Percentiles rank a stretch among this genome's conserved stretches.
These are phyloP conservation scores for Trapa bicornis DNA, from an alignment of 345 rosid species.

Conservation along the genomic window DNA sequence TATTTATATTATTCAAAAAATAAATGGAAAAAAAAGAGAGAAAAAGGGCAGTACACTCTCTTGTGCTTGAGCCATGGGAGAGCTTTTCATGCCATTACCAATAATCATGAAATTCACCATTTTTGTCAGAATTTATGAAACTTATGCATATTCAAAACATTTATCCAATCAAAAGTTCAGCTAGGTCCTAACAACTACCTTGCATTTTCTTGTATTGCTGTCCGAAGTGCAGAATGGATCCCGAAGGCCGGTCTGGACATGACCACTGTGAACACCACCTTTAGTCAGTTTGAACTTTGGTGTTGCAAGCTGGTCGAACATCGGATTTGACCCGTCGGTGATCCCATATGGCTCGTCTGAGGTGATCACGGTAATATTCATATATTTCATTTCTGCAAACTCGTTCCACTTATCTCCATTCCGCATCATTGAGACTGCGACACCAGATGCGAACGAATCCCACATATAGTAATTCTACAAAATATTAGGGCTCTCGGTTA, in stretches of 20 bases:
- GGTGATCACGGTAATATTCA: slow-evolving; percentile 75
- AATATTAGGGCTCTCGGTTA: background rate
- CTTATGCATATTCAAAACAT: no score
- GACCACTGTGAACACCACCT: slow-evolving; percentile 83
- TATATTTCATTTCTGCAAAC: slow-evolving; percentile 74
- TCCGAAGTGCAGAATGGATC: slow-evolving; percentile 54
- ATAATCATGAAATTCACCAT: no score
- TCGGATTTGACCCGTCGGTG: slow-evolving; percentile 69
- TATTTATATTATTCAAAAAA: no score
- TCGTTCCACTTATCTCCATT: slow-evolving; percentile 47
- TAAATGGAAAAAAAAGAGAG: no score
- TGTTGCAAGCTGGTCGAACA: slow-evolving; percentile 38
- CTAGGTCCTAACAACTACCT: slow-evolving; percentile 24
- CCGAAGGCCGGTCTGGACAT: slow-evolving; percentile 55
- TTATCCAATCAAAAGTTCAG: background rate
- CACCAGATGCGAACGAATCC: slow-evolving; percentile 80
- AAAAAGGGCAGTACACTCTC: no score
- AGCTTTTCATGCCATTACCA: no score
- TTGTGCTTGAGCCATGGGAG: no score
- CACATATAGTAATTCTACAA: slow-evolving; percentile 83
- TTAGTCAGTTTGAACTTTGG: slow-evolving; percentile 49
- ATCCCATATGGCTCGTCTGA: slow-evolving; percentile 71
- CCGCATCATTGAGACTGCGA: slow-evolving; percentile 65
- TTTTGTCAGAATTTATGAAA: no score
- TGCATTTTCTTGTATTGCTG: slow-evolving; percentile 63